Conservation (phyloP, 768 basidiomycete genomes). For the Psilocybe azurescens region DNA sequence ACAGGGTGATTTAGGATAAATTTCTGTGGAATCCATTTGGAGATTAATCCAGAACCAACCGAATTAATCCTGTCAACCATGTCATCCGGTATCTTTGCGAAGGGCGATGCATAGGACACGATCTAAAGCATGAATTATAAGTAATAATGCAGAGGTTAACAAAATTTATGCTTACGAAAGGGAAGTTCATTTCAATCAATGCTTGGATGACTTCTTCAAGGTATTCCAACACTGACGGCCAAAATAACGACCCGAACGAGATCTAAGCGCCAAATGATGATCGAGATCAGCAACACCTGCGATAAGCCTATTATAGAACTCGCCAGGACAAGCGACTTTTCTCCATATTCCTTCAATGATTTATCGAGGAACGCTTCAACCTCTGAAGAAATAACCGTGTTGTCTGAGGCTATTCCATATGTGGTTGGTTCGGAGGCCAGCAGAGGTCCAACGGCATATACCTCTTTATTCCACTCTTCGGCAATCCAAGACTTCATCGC, state of each 20-base stretch:
- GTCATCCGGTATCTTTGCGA: constrained; percentile 6
- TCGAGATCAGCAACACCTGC: too few species aligned
- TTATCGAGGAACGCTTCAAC: constrained; percentile 5
- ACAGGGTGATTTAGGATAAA: constrained; percentile 17
- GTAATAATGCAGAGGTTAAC: not conserved
- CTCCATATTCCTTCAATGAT: constrained; percentile 2
- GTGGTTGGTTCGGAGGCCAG: constrained; percentile 3
- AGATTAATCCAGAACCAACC: constrained; percentile 11
- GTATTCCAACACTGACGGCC: constrained; percentile 9
- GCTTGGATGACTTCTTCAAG: constrained; percentile 17
- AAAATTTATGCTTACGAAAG: constrained; percentile 10
- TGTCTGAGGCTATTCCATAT: not conserved
- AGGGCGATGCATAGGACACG: constrained; percentile 12
- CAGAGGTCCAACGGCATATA: constrained; percentile 15
- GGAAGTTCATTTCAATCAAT: constrained; percentile 15
- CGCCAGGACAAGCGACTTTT: constrained; percentile 16
- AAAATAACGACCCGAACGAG: constrained; percentile 18
- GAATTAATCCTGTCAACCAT: not conserved
- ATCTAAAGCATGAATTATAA: not conserved
- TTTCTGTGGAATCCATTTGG: constrained; percentile 16
- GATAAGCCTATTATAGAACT: not conserved
- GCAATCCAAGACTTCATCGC: constrained; percentile 12
- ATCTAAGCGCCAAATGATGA: constrained; percentile 1
- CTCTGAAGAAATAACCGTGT: not conserved
- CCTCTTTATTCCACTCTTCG: constrained; percentile 1